These are phyloP conservation scores for Syzygium jambos DNA, from an alignment of 345 rosid genomes.

Conservation along the genomic window DNA sequence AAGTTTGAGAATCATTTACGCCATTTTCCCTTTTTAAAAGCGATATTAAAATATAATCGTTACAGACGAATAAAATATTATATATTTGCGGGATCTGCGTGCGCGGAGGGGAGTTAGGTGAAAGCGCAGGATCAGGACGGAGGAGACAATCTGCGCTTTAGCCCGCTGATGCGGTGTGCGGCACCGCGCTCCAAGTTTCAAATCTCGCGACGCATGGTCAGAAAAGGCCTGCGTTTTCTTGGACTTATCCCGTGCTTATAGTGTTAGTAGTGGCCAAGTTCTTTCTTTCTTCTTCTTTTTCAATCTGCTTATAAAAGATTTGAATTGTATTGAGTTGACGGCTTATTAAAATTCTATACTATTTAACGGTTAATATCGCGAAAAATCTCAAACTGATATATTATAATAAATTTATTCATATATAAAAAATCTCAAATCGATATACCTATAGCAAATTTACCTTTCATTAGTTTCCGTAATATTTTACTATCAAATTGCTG, in stretches of 20 bases:
- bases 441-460: accelerated
- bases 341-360: too few species aligned
- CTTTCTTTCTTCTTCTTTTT: neutral
- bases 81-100: neutral
- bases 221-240: neutral
- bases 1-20: too few species aligned
- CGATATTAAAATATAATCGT: neutral
- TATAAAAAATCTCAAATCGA: too few species aligned
- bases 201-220: neutral
- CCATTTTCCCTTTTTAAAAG: too few species aligned
- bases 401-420: neutral
- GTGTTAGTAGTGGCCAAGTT: neutral
- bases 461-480: accelerated
- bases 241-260: too few species aligned
- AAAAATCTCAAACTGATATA: accelerated
- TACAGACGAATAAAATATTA: neutral
- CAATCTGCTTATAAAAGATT: too few species aligned
- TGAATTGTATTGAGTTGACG: too few species aligned
- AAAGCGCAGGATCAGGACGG: neutral
- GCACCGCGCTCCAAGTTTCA: too few species aligned
- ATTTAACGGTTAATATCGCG: neutral
- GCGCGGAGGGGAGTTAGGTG: neutral
- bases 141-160: neutral
- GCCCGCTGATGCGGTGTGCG: neutral
- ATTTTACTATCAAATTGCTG: too few species aligned